These are phyloP conservation scores for Eucalyptus sideroxylon DNA, from an alignment of 345 rosid species.

Conservation along the genomic window DNA sequence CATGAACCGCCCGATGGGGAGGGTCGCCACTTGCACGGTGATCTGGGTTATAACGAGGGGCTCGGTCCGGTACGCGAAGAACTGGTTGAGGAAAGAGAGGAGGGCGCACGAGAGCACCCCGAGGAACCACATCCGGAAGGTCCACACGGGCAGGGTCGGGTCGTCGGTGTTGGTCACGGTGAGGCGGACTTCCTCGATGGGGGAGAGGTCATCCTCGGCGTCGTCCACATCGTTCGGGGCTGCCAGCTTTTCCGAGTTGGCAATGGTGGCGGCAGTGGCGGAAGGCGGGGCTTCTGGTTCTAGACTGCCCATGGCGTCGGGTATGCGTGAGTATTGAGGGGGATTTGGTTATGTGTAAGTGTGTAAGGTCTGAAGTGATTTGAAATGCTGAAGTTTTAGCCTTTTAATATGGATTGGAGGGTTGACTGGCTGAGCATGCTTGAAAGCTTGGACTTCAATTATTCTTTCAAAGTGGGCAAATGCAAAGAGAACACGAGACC, in stretches of 20 bases:
- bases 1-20: slow-evolving; percentile 4
- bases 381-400: neutral
- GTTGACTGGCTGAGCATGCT: neutral
- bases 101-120: slow-evolving; percentile 1
- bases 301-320: neutral
- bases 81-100: slow-evolving; percentile 10
- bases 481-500: too few species aligned
- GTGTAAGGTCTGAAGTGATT: neutral
- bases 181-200: slow-evolving; percentile 68
- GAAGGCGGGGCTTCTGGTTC: slow-evolving; percentile 3
- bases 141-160: slow-evolving; percentile 72
- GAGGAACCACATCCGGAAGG: slow-evolving; percentile 19
- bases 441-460: neutral
- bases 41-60: neutral
- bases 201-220: slow-evolving; percentile 38
- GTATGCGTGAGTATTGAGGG: neutral
- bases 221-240: neutral
- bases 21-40: neutral
- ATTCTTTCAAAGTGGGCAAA: neutral
- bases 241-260: neutral
- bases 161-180: slow-evolving; percentile 74
- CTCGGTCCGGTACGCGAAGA: slow-evolving; percentile 3
- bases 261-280: neutral
- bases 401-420: neutral
- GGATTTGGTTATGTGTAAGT: neutral